Evolutionary conservation across 768 basidiomycete species (phyloP).

Genomic region (Suillus alpinus): DNA sequence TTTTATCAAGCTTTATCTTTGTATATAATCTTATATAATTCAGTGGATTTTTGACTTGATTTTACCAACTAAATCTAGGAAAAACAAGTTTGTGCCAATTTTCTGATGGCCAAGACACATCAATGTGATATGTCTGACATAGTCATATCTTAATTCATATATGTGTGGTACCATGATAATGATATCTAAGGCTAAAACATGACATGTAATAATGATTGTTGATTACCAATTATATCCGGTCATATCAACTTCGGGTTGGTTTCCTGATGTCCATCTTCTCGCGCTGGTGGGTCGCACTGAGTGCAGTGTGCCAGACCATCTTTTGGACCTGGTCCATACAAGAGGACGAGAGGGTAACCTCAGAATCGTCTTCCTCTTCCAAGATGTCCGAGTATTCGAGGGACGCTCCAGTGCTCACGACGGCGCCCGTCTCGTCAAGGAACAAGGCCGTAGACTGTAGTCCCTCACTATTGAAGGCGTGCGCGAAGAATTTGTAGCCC

Average conservation of each 20-base stretch:
- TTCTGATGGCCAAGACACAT: too few species aligned
- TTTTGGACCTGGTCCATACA: not conserved
- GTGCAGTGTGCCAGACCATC: not conserved
- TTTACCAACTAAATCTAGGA: not conserved
- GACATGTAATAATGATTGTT: too few species aligned
- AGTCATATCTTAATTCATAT: too few species aligned
- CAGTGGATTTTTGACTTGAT: not conserved
- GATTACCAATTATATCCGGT: too few species aligned
- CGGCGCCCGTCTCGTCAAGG: not conserved
- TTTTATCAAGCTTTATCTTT: not conserved
- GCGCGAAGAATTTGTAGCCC: not conserved
- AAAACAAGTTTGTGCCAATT: not conserved
- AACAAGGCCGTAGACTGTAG: not conserved
- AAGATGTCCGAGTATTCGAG: not conserved
- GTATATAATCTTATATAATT: not conserved
- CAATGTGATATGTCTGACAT: too few species aligned
- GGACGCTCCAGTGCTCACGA: not conserved
- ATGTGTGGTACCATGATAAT: too few species aligned
- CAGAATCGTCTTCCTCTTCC: rapidly evolving
- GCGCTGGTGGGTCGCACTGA: not conserved
- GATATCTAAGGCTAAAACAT: too few species aligned
- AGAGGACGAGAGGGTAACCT: not conserved
- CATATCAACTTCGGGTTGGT: too few species aligned
- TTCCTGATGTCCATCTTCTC: not conserved
- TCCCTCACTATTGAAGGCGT: not conserved